Evolutionary conservation across 2,329 filamentous ascomycete genomes (phyloP).

Genomic region (Chaetomium sp.): DNA sequence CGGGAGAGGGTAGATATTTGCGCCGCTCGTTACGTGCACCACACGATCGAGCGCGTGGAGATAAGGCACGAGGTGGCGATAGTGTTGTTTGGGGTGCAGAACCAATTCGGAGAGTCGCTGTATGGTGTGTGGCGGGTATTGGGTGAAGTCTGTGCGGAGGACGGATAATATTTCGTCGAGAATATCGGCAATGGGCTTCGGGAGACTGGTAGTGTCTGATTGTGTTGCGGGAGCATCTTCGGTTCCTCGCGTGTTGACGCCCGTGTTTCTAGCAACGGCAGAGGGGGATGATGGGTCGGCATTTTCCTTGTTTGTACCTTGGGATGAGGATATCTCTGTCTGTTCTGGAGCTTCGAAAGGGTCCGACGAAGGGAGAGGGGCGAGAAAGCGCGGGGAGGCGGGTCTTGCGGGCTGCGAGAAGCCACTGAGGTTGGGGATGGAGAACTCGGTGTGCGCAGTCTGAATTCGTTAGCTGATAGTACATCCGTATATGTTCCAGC

Average conservation of each 20-base stretch:
- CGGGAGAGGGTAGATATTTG: conserved; percentile 76
- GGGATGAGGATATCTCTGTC: conserved; percentile 36
- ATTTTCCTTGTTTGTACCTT: conserved; percentile 65
- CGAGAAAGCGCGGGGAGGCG: conserved; percentile 37
- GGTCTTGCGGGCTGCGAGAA: conserved; percentile 35
- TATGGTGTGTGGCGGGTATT: conserved; percentile 81
- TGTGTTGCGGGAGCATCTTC: conserved; percentile 19
- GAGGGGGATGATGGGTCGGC: conserved; percentile 39
- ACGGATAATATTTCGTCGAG: conserved; percentile 54
- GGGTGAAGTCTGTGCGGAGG: conserved; percentile 60
- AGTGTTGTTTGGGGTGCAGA: conserved; percentile 68
- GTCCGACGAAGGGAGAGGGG: conserved; percentile 40
- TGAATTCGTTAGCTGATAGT: conserved; percentile 29
- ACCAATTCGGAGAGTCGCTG: conserved; percentile 88
- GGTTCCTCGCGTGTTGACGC: conserved; percentile 31
- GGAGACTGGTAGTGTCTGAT: conserved; percentile 42
- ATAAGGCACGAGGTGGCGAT: conserved; percentile 75
- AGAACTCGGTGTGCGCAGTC: conserved; percentile 72
- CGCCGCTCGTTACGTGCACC: conserved; percentile 78
- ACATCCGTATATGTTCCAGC: conserved; percentile 11
- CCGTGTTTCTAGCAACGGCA: conserved; percentile 26
- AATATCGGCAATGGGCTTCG: conserved; percentile 57
- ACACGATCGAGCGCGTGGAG: conserved; percentile 87
- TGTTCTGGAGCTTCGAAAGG: conserved; percentile 38
- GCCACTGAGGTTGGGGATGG: conserved; percentile 55